phyloP scores from a whole-genome alignment of 2,329 filamentous ascomycete species.

The Neoscytalidium dimidiatum region DNA sequence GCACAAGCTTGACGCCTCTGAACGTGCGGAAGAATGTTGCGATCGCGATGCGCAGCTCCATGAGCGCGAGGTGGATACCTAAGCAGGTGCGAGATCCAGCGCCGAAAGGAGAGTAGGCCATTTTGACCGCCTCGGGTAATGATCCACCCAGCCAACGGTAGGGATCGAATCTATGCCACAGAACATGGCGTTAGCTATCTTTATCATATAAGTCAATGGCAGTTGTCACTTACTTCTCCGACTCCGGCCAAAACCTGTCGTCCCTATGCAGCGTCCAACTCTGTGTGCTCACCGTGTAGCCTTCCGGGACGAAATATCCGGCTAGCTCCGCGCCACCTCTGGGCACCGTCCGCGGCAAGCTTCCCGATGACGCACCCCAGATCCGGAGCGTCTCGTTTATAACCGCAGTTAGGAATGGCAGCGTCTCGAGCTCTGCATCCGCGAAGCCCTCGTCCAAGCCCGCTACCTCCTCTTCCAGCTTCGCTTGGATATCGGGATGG shows the following conservation, averaged over 20 bases:
- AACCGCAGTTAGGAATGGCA: constrained; percentile 37
- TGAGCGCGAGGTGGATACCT: constrained; percentile 66
- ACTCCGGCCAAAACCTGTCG: background rate
- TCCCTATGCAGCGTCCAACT: constrained; percentile 43
- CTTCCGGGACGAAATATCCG: constrained; percentile 37
- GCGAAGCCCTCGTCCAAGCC: constrained; percentile 24
- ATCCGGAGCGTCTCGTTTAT: constrained; percentile 32
- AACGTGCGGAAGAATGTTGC: constrained; percentile 40
- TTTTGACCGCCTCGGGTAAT: constrained; percentile 38
- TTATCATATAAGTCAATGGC: constrained; percentile 25
- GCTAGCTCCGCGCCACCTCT: constrained; percentile 32
- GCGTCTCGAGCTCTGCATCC: constrained; percentile 29
- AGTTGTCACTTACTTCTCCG: background rate
- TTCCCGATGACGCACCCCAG: constrained; percentile 31
- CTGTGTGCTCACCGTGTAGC: constrained; percentile 39
- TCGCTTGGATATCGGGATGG: constrained; percentile 24
- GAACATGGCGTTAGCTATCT: background rate
- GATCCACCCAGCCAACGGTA: constrained; percentile 28
- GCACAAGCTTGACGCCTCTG: constrained; percentile 33
- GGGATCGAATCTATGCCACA: constrained; percentile 26
- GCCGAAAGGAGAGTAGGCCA: constrained; percentile 68
- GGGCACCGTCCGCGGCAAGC: constrained; percentile 27
- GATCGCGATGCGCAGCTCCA: constrained; percentile 56
- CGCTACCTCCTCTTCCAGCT: constrained; percentile 29
- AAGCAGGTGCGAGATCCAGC: constrained; percentile 69